Conservation (phyloP, 2,329 filamentous ascomycete genomes). For the Zelopaecilomyces penicillatus region DNA sequence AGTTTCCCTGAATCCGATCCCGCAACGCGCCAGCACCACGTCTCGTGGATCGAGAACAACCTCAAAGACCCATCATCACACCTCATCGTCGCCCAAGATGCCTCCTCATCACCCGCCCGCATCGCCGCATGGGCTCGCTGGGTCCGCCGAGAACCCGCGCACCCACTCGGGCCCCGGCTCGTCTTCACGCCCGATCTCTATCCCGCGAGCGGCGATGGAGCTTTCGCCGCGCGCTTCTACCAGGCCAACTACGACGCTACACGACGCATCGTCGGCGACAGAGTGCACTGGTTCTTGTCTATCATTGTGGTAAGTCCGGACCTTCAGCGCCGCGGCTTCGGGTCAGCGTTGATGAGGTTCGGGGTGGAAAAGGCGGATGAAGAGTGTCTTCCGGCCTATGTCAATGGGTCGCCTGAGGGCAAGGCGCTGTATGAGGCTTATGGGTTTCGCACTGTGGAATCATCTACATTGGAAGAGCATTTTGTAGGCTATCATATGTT, state of each 20-base stretch:
- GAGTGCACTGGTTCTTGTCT: slow-evolving; percentile 25
- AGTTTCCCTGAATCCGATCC: slow-evolving; percentile 20
- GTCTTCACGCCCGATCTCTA: slow-evolving; percentile 18
- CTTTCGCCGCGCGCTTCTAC: slow-evolving; percentile 34
- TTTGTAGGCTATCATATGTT: slow-evolving; percentile 23
- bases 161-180: slow-evolving; percentile 1
- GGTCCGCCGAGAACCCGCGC: slow-evolving; percentile 19
- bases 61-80: slow-evolving; percentile 21
- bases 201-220: slow-evolving; percentile 18
- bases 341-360: slow-evolving; percentile 22
- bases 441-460: slow-evolving; percentile 19
- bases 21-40: slow-evolving; percentile 13
- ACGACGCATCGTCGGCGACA: slow-evolving; percentile 16
- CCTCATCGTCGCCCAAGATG: slow-evolving; percentile 22
- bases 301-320: slow-evolving; percentile 23
- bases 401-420: slow-evolving; percentile 20
- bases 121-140: slow-evolving; percentile 27
- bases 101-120: neutral
- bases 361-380: slow-evolving; percentile 22
- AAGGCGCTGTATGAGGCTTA: slow-evolving; percentile 20
- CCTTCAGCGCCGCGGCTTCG: slow-evolving; percentile 25
- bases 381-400: slow-evolving; percentile 19
- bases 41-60: slow-evolving; percentile 14
- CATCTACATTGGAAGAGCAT: slow-evolving; percentile 13
- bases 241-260: slow-evolving; percentile 18